Percentiles rank a stretch among this genome's conserved stretches.
phyloP scores from a whole-genome alignment of 345 rosid genomes.

The Mallotus nudiflorus region DNA sequence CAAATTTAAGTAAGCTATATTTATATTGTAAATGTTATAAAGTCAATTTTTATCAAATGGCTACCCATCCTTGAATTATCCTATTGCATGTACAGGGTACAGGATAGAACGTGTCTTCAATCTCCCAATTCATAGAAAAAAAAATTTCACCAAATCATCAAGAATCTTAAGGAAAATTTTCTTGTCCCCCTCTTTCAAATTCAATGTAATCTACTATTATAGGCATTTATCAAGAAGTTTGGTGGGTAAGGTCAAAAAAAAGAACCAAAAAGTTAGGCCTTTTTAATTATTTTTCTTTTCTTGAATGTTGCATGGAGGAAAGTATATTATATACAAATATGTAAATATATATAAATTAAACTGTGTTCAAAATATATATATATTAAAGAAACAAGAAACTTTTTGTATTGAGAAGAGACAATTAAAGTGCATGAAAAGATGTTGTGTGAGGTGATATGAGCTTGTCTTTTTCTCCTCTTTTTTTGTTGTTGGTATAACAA shows the following conservation, averaged over 20 bases:
- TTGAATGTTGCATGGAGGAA: constrained; percentile 1
- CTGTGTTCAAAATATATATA: no score
- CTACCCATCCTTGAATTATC: constrained; percentile 28
- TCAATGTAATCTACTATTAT: background rate
- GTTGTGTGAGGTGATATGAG: constrained; percentile 8
- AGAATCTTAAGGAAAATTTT: constrained; percentile 9
- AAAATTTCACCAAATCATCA: background rate
- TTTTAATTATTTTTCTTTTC: background rate
- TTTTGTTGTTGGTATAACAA: background rate
- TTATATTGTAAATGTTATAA: no score
- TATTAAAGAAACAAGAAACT: background rate
- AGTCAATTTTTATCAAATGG: background rate
- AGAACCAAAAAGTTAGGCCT: background rate
- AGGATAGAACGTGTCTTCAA: constrained; percentile 5
- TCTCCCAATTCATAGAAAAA: constrained; percentile 4
- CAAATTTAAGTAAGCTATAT: no score
- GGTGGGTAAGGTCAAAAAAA: constrained; percentile 23
- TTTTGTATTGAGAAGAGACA: constrained; percentile 16
- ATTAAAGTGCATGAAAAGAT: constrained; percentile 23
- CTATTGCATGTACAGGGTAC: constrained; percentile 15
- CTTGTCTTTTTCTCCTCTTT: constrained; percentile 7
- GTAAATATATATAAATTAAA: background rate
- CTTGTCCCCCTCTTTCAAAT: constrained; percentile 3
- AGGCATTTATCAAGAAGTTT: background rate
- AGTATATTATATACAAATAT: no score